phyloP scores from a whole-genome alignment of 1,284 basidiomycete genomes.

The Sutorius eximius region DNA sequence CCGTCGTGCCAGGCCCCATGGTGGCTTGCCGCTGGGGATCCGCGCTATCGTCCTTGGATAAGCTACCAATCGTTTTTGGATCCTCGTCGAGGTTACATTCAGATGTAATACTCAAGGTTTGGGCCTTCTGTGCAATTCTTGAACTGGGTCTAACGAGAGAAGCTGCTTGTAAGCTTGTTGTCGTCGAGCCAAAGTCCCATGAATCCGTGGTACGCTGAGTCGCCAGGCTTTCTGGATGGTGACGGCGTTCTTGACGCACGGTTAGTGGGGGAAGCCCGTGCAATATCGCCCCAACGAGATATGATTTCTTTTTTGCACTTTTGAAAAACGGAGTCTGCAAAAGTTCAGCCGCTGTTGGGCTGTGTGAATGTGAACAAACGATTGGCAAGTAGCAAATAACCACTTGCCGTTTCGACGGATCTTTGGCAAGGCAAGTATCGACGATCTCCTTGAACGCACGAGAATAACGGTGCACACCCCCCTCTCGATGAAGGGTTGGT shows the following conservation, averaged over 20 bases:
- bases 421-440: slow-evolving; percentile 79
- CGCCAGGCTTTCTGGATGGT: slow-evolving; percentile 15
- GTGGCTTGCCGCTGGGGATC: not conserved
- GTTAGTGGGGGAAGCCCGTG: slow-evolving; percentile 66
- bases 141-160: slow-evolving; percentile 5
- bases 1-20: not conserved
- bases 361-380: slow-evolving; percentile 25
- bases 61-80: slow-evolving; percentile 1
- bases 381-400: not conserved
- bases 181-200: slow-evolving; percentile 31
- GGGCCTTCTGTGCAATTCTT: slow-evolving; percentile 5
- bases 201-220: slow-evolving; percentile 31
- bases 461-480: slow-evolving; percentile 77
- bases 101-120: slow-evolving; percentile 4
- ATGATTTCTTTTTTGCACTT: slow-evolving; percentile 69
- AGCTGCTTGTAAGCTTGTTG: slow-evolving; percentile 9
- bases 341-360: slow-evolving; percentile 77
- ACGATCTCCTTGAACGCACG: slow-evolving; percentile 81
- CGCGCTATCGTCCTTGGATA: slow-evolving; percentile 1
- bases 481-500: slow-evolving; percentile 72
- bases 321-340: slow-evolving; percentile 81
- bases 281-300: slow-evolving; percentile 75
- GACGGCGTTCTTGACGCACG: slow-evolving; percentile 60
- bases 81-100: slow-evolving; percentile 5
- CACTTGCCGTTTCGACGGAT: slow-evolving; percentile 66